A percentile compares a stretch with the other conserved stretches of the same genome.
Conservation (phyloP, 2,329 filamentous ascomycete species). For the Cercospora beticola region DNA sequence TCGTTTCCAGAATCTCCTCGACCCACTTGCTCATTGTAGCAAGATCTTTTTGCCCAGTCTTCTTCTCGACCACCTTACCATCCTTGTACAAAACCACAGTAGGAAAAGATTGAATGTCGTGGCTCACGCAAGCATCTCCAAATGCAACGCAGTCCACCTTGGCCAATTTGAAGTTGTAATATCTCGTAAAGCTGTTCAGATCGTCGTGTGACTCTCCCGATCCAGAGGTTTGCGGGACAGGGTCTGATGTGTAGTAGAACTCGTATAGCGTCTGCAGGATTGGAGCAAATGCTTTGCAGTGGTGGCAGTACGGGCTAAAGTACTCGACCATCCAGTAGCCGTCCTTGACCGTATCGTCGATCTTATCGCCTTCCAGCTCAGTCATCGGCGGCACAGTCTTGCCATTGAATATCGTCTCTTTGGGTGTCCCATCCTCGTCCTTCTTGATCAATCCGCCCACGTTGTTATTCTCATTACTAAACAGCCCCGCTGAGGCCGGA, state of each 20-base stretch:
- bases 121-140: constrained; percentile 70
- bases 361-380: constrained; percentile 59
- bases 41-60: constrained; percentile 68
- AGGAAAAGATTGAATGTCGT: constrained; percentile 70
- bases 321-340: constrained; percentile 65
- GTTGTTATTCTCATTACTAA: constrained; percentile 5
- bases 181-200: constrained; percentile 70
- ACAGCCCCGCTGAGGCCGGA: constrained; percentile 20
- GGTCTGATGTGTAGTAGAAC: constrained; percentile 87
- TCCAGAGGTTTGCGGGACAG: constrained; percentile 54
- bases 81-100: constrained; percentile 78
- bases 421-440: constrained; percentile 23
- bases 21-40: constrained; percentile 66
- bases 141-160: constrained; percentile 82
- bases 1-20: constrained; percentile 73
- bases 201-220: constrained; percentile 47
- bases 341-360: constrained; percentile 59
- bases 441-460: constrained; percentile 7
- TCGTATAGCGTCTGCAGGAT: constrained; percentile 92
- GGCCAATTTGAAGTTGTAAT: constrained; percentile 87
- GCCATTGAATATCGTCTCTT: constrained; percentile 62
- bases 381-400: constrained; percentile 65
- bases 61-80: constrained; percentile 64
- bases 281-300: constrained; percentile 78
- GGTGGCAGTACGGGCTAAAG: constrained; percentile 57